Evolutionary conservation across 805 yeast species (phyloP).

Genomic region (Ogataea populi-albae): DNA sequence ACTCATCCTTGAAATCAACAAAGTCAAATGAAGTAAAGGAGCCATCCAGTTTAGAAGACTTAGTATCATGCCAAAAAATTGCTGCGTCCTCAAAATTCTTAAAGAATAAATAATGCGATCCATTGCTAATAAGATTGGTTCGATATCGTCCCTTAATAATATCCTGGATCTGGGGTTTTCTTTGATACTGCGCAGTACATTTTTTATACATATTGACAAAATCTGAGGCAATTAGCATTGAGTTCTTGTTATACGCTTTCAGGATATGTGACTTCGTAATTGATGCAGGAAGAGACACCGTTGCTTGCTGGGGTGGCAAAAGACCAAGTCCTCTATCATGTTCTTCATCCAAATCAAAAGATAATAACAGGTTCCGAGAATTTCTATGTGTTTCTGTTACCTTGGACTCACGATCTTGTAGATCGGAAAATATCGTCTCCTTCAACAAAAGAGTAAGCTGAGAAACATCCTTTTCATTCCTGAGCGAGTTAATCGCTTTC

Average conservation of each 20-base stretch:
- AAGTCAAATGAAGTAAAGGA: conserved; percentile 44
- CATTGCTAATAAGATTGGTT: conserved; percentile 39
- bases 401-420: background rate
- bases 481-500: conserved; percentile 5
- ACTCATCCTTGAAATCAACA: conserved; percentile 31
- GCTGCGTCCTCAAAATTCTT: conserved; percentile 46
- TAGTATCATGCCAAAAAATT: conserved; percentile 49
- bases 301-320: conserved; percentile 3
- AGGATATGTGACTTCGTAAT: conserved; percentile 33
- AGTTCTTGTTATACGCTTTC: conserved; percentile 36
- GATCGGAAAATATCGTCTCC: background rate
- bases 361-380: background rate
- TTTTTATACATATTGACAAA: conserved; percentile 37
- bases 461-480: conserved; percentile 5
- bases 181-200: conserved; percentile 24
- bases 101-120: conserved; percentile 55
- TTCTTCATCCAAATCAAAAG: background rate
- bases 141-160: conserved; percentile 51
- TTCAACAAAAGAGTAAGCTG: conserved; percentile 5
- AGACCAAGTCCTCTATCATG: background rate
- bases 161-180: conserved; percentile 29
- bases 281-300: conserved; percentile 1
- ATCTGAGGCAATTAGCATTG: conserved; percentile 38
- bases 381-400: background rate
- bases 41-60: conserved; percentile 47